Evolutionary conservation across 371 early-diverging fungal genomes (phyloP), one percentile per base, ranked within the genome.

Genomic region (Funneliformis caledonium): DNA sequence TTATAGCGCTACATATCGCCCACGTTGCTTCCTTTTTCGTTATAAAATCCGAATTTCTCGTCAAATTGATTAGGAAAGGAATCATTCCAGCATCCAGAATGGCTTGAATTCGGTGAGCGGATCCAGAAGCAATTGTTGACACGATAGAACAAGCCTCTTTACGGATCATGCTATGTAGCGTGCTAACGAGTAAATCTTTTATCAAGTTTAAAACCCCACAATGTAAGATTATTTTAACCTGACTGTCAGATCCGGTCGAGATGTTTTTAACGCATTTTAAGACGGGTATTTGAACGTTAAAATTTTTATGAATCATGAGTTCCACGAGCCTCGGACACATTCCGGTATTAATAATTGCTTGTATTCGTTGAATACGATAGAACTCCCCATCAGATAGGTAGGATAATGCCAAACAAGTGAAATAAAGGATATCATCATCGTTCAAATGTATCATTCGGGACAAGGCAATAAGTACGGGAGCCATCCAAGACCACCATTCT

Each of bases 91-190:
- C 93, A 73, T 99, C 96, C 82, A 99, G 95, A 45, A 99, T 95
- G 45, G 90, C 91, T 85, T 97, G 94, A 84, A 99, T 97, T 86
- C 99, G 99, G 16, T 85, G 85, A 16, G 92, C 88, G 80, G 93
- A 97, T 59, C 99, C 99, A 12, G 99, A 99, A 19, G 99, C 98
- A 84, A 99, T 97, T 88, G 99, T 99, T 45, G 99, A 99, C 68
- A 99, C 93, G 11, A 99, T 97, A 99, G 99, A 99, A 91, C 99
- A 99, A 33, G 99, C 98, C 87, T 99, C 99, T 88, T 99, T 99
- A 83, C 97, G 94, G 78, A 99, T 68, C 43, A 43, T 95, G 50
- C 93, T 94, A 79, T 98, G 96, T 87, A 95, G 95, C 67, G 95
- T 92, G 83, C 93, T 93, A 82, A 87, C 88, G 19, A 98, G 91